Conservation (phyloP, 2,329 filamentous ascomycete species). For the Coniella vitis region DNA sequence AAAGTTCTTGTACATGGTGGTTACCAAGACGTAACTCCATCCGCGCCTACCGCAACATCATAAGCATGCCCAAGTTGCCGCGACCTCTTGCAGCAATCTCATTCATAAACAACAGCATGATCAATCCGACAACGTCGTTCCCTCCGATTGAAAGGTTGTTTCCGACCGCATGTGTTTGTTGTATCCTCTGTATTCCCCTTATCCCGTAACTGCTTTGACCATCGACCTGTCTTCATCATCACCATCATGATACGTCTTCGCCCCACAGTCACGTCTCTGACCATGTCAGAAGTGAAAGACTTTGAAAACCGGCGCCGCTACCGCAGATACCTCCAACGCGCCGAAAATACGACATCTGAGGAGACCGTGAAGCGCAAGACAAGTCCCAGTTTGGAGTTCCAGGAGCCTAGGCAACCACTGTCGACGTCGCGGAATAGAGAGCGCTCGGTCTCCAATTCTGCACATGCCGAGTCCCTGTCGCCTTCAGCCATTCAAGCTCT, state of each 20-base stretch:
- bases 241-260: conserved; percentile 38
- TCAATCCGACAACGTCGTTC: too few species aligned
- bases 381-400: conserved; percentile 1
- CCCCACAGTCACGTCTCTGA: conserved; percentile 33
- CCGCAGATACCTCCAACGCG: conserved; percentile 26
- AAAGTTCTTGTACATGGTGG: too few species aligned
- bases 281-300: conserved; percentile 35
- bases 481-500: conserved; percentile 1
- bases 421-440: conserved; percentile 6
- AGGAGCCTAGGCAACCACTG: not conserved
- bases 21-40: too few species aligned
- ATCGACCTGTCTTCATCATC: not conserved
- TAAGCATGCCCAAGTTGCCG: too few species aligned
- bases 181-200: not conserved
- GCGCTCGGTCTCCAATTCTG: not conserved
- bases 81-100: too few species aligned
- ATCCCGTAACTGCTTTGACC: not conserved
- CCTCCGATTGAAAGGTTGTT: too few species aligned
- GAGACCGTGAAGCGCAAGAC: conserved; percentile 13
- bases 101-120: too few species aligned
- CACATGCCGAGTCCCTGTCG: not conserved
- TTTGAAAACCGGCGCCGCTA: conserved; percentile 28
- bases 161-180: too few species aligned
- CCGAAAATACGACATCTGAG: conserved; percentile 17
- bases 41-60: too few species aligned